Base-by-base conservation (phyloP, 345 rosid species). In the Triadica sebifera region DNA sequence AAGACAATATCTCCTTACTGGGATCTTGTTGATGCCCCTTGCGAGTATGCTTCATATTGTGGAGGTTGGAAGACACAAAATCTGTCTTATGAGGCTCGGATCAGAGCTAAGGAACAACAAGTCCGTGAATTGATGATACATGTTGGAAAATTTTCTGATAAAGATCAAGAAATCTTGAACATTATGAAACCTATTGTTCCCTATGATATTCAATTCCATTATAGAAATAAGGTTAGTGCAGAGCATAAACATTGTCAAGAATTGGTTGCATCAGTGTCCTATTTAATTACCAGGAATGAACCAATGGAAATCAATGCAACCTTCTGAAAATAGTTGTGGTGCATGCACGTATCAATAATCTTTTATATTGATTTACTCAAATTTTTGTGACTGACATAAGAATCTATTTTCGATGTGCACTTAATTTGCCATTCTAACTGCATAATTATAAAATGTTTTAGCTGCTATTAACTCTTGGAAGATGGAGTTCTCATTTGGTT, bases 401-500 rank as follows among this genome's bases (percentile, higher is more conserved):
- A 29, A 29, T 29, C 34, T 29, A 29, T 34, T n/a, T 66, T 11
- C n/a, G 29, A 43, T 57, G 12, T 12, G 6, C 5, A 4, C 16
- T 60, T n/a, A n/a, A n/a, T n/a, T 47, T 38, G 11, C 22, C 68
- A 43, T 58, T 60, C 51, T 8, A 74, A 46, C 25, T 9, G 39
- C 43, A 17, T 39, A 59, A 38, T 41, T 15, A 47, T 12, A 38
- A 61, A 53, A 37, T 68, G 50, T 68, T 47, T 81, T 53, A 38
- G 74, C 70, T 56, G 69, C 53, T 66, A 20, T 25, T 65, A 67
- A 8, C 15, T 77, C 17, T 73, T 63, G 70, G 72, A 82, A 94
- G 97, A 94, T 94, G 97, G 97, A 94, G 75, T 92, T 94, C 71
- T 94, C 97, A 25, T 94, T 89, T 85, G 97, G 98, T 78, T 70